Conservation (phyloP, 1,139 yeast species). For the Yamadazyma sp. region DNA sequence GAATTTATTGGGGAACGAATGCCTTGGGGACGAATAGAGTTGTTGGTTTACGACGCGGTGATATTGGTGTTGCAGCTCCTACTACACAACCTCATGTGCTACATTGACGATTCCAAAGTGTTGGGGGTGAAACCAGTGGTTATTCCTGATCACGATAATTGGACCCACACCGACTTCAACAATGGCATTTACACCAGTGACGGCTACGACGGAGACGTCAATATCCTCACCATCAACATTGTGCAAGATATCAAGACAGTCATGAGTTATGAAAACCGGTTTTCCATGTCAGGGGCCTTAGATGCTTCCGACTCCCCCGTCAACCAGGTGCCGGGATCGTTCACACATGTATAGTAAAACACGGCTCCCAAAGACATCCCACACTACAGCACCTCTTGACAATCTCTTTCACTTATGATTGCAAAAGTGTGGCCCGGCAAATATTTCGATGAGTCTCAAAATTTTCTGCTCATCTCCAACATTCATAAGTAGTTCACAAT, state of each 20-base stretch:
- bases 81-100: slow-evolving; percentile 34
- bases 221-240: slow-evolving; percentile 29
- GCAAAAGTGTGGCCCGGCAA: background rate
- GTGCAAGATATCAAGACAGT: slow-evolving; percentile 22
- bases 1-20: slow-evolving; percentile 44
- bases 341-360: slow-evolving; percentile 1
- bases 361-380: too few relatives aligned
- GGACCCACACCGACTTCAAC: background rate
- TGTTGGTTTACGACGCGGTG: slow-evolving; percentile 28
- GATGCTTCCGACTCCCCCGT: background rate
- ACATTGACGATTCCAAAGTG: slow-evolving; percentile 31
- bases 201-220: slow-evolving; percentile 44
- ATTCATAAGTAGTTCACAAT: slow-evolving; percentile 3
- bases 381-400: too few relatives aligned
- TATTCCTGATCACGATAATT: background rate
- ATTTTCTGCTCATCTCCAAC: slow-evolving; percentile 1
- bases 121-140: slow-evolving; percentile 16
- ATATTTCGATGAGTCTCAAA: background rate
- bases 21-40: slow-evolving; percentile 26
- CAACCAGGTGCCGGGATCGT: slow-evolving; percentile 6
- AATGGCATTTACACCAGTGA: slow-evolving; percentile 19
- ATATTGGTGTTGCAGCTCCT: slow-evolving; percentile 30
- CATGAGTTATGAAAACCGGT: slow-evolving; percentile 17
- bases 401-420: too few relatives aligned
- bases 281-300: background rate